A percentile compares a stretch with the other conserved stretches of the same genome.
Conservation (phyloP, 305 asterid species). For the Lippia alba region DNA sequence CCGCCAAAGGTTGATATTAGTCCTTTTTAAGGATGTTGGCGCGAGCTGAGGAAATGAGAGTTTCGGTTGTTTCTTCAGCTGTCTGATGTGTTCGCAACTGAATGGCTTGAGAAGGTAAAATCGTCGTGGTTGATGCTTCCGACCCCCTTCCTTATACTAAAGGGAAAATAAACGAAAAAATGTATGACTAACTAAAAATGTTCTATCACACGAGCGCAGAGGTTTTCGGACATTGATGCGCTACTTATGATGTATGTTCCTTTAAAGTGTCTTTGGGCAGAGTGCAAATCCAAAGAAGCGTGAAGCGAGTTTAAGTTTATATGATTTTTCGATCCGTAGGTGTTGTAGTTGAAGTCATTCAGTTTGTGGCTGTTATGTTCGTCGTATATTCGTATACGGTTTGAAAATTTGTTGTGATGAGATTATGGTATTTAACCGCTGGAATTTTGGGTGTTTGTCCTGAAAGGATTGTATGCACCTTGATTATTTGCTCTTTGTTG, state of each 20-base stretch:
- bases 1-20: constrained; percentile 51
- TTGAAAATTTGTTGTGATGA: neutral
- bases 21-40: constrained; percentile 38
- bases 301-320: neutral
- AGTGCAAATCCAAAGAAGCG: neutral
- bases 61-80: neutral
- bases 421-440: neutral
- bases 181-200: constrained; percentile 5
- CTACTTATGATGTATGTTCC: neutral
- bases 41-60: neutral
- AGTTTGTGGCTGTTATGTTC: constrained; percentile 6
- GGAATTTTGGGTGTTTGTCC: neutral
- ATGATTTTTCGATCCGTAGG: neutral
- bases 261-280: neutral
- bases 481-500: no score
- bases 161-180: no score
- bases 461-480: no score
- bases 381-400: neutral
- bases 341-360: constrained; percentile 5
- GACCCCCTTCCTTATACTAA: neutral
- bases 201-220: neutral
- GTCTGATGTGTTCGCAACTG: neutral
- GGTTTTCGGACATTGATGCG: neutral
- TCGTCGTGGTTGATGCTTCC: neutral
- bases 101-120: neutral